Evolutionary conservation across 768 basidiomycete species (phyloP), one percentile per base, ranked within the genome.

Genomic region (Amanita pallidorosea): DNA sequence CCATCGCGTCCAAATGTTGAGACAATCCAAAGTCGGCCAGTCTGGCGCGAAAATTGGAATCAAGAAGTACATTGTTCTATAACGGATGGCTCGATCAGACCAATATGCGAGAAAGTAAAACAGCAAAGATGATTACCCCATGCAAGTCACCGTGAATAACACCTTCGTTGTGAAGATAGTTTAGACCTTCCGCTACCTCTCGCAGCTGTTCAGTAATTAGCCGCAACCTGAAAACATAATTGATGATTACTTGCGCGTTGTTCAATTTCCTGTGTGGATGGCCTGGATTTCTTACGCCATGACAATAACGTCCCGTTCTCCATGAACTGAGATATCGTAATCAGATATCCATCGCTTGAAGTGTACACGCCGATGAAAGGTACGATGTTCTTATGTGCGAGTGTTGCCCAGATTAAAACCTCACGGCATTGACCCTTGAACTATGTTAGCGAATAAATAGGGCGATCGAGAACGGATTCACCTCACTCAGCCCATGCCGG

Each of bases 21-120:
- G 47, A 35, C 37, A 25, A 12, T 18, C 47, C 47, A 40, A 49
- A 49, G 23, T 49, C 47, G 8, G 25, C n/a, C 15, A 49, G 37
- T 25, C 23, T 49, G 13, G 25, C 47, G 5, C 22, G 35, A n/a
- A 49, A 37, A 38, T 40, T 35, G 29, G 20, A 22, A 23, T 49
- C 47, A n/a, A 49, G 36, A 15, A 49, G 36, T 15, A 49, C 22
- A 23, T 49, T 49, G 15, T 23, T 29, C 47, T 49, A 4, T 13
- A 13, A 25, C 7, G 11, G n/a, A 27, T 7, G 20, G 5, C 25
- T 17, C 3, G 8, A 27, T 38, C 29, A 34, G 37, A 31, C 31
- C 9, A 31, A 31, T 12, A 0, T 11, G 8, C 15, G 7, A 40
- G 23, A 7, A 23, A 15, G 22, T n/a, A 38, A 25, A 18, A 7